A percentile compares a stretch with the other conserved stretches of the same genome.
Conservation (phyloP, 192 early-diverging fungal genomes). For the Backusella mclennaniae region DNA sequence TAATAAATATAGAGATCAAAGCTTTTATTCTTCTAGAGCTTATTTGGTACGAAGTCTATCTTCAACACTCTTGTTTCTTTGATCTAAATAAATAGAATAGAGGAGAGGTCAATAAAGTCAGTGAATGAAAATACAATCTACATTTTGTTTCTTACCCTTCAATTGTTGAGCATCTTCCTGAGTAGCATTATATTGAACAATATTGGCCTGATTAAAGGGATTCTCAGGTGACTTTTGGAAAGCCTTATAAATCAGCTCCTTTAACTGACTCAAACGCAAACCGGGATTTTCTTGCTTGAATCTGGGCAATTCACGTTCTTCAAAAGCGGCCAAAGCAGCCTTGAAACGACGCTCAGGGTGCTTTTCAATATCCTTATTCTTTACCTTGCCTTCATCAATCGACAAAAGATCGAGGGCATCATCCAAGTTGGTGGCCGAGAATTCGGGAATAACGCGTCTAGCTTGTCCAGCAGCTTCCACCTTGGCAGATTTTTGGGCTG, state of each 20-base stretch:
- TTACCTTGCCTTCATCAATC: constrained; percentile 26
- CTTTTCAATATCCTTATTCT: constrained; percentile 66
- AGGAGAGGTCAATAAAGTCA: neutral
- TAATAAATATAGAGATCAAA: neutral
- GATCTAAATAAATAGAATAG: neutral
- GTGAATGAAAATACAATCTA: neutral
- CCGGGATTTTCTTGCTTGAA: constrained; percentile 80
- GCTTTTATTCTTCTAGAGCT: neutral
- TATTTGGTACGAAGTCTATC: constrained; percentile 19
- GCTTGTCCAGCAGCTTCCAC: constrained; percentile 41
- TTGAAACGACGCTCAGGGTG: constrained; percentile 88
- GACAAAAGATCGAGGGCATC: constrained; percentile 78
- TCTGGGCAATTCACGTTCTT: constrained; percentile 68
- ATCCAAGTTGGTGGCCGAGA: constrained; percentile 80
- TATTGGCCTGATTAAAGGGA: constrained; percentile 73
- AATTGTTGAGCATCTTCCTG: constrained; percentile 45
- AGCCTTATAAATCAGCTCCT: constrained; percentile 80
- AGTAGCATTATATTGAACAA: constrained; percentile 71
- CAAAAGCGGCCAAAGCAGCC: constrained; percentile 68
- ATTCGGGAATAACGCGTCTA: constrained; percentile 60
- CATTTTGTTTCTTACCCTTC: constrained; percentile 12
- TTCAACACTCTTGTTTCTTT: neutral
- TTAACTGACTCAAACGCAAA: constrained; percentile 73
- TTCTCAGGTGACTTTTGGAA: constrained; percentile 78
- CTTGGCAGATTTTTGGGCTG: constrained; percentile 53